A percentile compares a stretch with the other conserved stretches of the same genome.
Conservation (phyloP, 2,329 filamentous ascomycete species). For the Verticillium isaacii region DNA sequence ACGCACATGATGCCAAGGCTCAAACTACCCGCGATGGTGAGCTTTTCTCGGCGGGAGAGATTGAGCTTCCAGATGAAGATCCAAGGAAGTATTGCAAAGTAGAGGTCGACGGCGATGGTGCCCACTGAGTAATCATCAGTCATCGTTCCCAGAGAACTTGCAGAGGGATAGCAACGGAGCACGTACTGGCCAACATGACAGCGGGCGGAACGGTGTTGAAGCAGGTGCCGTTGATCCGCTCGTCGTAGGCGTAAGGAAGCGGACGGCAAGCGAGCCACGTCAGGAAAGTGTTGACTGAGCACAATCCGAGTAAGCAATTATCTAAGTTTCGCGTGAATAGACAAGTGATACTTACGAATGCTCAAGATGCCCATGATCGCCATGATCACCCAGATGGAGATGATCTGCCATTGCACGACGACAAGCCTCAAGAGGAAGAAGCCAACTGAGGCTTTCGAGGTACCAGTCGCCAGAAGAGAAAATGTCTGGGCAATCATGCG, state of each 20-base stretch:
- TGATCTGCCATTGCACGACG: conserved; percentile 24
- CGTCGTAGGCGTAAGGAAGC: conserved; percentile 10
- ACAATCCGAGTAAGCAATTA: not conserved
- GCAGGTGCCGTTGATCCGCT: conserved; percentile 9
- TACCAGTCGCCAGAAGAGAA: conserved; percentile 31
- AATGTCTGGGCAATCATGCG: conserved; percentile 29
- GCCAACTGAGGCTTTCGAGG: conserved; percentile 32
- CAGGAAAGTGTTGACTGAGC: not conserved
- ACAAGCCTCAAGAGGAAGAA: conserved; percentile 34
- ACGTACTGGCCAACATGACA: conserved; percentile 11
- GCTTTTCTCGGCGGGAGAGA: conserved; percentile 27
- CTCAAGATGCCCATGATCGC: conserved; percentile 1
- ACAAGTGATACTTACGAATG: not conserved
- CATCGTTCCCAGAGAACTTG: not conserved
- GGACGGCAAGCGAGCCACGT: conserved; percentile 16
- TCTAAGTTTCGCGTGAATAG: not conserved
- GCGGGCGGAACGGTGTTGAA: conserved; percentile 13
- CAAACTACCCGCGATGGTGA: conserved; percentile 31
- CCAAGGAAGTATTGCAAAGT: conserved; percentile 36
- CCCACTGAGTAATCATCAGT: not conserved
- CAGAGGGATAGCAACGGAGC: conserved; percentile 1
- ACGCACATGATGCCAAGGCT: conserved; percentile 28
- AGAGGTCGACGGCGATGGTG: conserved; percentile 27
- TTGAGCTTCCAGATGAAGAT: conserved; percentile 34
- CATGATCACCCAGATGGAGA: conserved; percentile 27